These are phyloP conservation scores for Emergomyces africanus DNA, from an alignment of 2,329 filamentous ascomycete genomes.

Conservation along the genomic window DNA sequence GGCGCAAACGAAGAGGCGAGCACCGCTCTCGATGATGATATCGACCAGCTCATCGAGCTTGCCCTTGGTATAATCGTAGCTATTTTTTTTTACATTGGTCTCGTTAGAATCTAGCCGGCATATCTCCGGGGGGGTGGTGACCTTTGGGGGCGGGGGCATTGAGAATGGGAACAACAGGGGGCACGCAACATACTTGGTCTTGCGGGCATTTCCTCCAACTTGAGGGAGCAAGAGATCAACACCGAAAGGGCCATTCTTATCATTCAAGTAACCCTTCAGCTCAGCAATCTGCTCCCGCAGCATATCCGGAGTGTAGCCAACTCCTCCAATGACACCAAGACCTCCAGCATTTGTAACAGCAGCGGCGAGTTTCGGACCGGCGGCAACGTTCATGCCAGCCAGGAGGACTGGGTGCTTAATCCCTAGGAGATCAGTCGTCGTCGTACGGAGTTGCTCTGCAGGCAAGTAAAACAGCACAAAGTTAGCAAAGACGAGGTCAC, in stretches of 20 bases:
- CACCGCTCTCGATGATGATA: slow-evolving; percentile 84
- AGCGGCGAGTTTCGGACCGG: slow-evolving; percentile 88
- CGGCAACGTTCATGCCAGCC: slow-evolving; percentile 98
- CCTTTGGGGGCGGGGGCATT: background rate
- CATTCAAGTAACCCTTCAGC: slow-evolving; percentile 72
- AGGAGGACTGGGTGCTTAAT: slow-evolving; percentile 95
- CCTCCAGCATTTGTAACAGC: slow-evolving; percentile 96
- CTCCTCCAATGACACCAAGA: slow-evolving; percentile 89
- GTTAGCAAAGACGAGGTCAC: slow-evolving; percentile 14
- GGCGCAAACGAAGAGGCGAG: slow-evolving; percentile 90
- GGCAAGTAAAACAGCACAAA: background rate
- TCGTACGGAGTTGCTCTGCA: slow-evolving; percentile 76
- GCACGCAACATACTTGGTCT: slow-evolving; percentile 60
- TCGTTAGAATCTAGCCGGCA: background rate
- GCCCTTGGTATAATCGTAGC: slow-evolving; percentile 99
- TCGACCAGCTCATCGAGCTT: slow-evolving; percentile 84
- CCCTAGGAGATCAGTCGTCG: slow-evolving; percentile 88
- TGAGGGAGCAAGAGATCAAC: slow-evolving; percentile 90
- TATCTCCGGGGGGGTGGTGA: background rate
- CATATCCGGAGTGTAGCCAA: slow-evolving; percentile 91
- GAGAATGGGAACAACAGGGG: background rate
- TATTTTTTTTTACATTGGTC: slow-evolving; percentile 26
- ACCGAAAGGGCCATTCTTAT: slow-evolving; percentile 92
- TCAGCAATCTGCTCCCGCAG: slow-evolving; percentile 87
- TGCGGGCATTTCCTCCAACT: slow-evolving; percentile 84